These are phyloP conservation scores for Lentinula detonsa DNA, from an alignment of 768 basidiomycete species.

Conservation along the genomic window DNA sequence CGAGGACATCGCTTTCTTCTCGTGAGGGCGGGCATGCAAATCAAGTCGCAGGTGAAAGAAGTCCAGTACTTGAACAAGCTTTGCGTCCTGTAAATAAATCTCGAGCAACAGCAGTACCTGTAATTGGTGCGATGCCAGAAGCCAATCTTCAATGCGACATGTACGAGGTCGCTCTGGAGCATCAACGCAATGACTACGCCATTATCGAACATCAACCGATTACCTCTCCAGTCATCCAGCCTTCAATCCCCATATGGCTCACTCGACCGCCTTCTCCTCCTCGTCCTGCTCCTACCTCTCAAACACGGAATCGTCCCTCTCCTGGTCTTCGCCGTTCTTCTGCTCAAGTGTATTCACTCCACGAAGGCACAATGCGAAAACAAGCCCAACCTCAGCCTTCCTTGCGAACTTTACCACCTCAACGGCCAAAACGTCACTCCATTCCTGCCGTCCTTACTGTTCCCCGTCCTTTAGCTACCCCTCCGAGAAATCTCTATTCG, in stretches of 20 bases:
- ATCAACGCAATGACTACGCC: neutral
- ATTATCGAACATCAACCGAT: neutral
- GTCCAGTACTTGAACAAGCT: neutral
- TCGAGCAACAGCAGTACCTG: neutral
- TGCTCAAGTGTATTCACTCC: conserved; percentile 13
- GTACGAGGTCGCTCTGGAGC: too few species aligned
- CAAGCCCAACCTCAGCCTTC: conserved; percentile 9
- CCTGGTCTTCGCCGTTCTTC: conserved; percentile 13
- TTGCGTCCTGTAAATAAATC: neutral
- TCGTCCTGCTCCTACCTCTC: conserved; percentile 1
- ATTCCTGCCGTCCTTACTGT: neutral
- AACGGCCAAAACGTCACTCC: neutral
- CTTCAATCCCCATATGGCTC: neutral
- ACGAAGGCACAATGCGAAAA: conserved; percentile 6
- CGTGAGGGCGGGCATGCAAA: neutral
- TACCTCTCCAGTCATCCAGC: too few species aligned
- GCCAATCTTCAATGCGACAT: too few species aligned
- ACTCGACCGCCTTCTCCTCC: conserved; percentile 4
- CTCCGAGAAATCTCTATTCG: neutral
- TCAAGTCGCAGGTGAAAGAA: conserved; percentile 7
- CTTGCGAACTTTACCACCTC: conserved; percentile 6
- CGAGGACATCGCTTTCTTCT: neutral
- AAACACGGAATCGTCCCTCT: neutral
- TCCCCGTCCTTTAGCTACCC: neutral
- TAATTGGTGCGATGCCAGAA: conserved; percentile 7